A percentile compares a stretch with the other conserved stretches of the same genome.
Evolutionary conservation across 2,329 filamentous ascomycete species (phyloP).

Genomic region (Aspergillus carbonarius): DNA sequence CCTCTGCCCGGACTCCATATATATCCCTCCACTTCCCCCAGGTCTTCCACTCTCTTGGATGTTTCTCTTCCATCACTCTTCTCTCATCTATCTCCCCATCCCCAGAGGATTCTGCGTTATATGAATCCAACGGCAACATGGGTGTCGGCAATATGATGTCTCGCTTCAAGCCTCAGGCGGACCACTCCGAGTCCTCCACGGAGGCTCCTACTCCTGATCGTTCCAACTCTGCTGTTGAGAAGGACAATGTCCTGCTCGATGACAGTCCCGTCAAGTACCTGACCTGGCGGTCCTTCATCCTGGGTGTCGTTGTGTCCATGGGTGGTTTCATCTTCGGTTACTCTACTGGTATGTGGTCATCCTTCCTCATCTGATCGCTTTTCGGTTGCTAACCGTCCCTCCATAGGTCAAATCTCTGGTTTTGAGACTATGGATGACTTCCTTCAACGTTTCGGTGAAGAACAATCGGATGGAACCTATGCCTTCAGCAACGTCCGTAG

Average conservation of each 20-base stretch:
- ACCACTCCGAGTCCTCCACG: conserved; percentile 19
- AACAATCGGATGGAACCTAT: conserved; percentile 33
- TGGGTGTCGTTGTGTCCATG: conserved; percentile 49
- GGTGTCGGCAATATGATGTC: conserved; percentile 30
- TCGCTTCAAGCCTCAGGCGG: conserved; percentile 30
- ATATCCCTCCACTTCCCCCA: conserved; percentile 23
- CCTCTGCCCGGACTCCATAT: conserved; percentile 15
- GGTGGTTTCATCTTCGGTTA: conserved; percentile 51
- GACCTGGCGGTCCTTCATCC: conserved; percentile 44
- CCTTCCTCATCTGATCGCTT: neutral
- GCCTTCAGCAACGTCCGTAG: conserved; percentile 46
- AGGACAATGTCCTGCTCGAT: conserved; percentile 35
- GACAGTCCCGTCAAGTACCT: conserved; percentile 45
- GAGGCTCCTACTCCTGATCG: conserved; percentile 36
- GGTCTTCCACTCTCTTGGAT: conserved; percentile 11
- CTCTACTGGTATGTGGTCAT: conserved; percentile 36
- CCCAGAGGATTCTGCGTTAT: conserved; percentile 5
- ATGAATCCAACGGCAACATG: conserved; percentile 22
- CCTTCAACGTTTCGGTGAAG: conserved; percentile 40
- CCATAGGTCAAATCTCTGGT: conserved; percentile 44
- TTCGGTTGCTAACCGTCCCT: conserved; percentile 8
- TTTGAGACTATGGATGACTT: conserved; percentile 51
- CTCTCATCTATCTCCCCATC: neutral
- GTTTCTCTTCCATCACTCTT: conserved; percentile 6
- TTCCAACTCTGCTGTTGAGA: conserved; percentile 34